Conservation (phyloP, 164 flowering plant genomes). For the Akebia trifoliata region DNA sequence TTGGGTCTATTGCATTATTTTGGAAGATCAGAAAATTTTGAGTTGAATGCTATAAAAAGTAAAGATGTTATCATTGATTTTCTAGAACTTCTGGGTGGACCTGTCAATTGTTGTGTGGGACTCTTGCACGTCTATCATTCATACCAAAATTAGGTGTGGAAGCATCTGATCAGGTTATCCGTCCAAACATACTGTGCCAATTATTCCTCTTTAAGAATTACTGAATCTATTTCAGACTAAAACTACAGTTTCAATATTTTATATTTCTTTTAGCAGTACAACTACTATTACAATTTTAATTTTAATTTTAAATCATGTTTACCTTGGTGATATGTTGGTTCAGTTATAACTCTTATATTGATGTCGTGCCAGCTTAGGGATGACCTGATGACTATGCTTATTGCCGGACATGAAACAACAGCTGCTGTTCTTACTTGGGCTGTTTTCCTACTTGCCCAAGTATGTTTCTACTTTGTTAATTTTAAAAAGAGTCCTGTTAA, state of each 20-base stretch:
- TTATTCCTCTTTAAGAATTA: conserved; percentile 1
- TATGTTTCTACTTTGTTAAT: conserved; percentile 21
- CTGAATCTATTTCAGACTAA: not conserved
- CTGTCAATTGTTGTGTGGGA: not conserved
- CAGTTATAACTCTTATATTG: not conserved
- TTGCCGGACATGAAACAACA: conserved; percentile 99
- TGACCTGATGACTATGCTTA: conserved; percentile 98
- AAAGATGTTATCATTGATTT: not conserved
- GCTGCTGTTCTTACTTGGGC: conserved; percentile 99
- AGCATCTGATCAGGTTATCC: not conserved
- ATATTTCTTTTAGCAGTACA: not conserved
- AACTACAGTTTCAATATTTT: not conserved
- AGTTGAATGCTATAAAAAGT: too few relatives aligned
- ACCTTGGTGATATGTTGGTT: not conserved
- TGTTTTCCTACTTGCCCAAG: conserved; percentile 87
- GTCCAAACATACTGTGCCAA: not conserved
- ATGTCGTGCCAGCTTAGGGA: conserved; percentile 71
- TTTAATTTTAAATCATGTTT: not conserved
- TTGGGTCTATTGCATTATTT: too few relatives aligned
- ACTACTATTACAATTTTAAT: not conserved
- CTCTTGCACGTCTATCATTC: not conserved
- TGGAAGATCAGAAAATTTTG: too few relatives aligned
- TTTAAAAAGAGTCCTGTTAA: not conserved
- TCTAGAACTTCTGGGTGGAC: not conserved
- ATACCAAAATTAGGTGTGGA: not conserved